Evolutionary conservation across 192 early-diverging fungal species (phyloP).

Genomic region (Backusella mclennaniae): DNA sequence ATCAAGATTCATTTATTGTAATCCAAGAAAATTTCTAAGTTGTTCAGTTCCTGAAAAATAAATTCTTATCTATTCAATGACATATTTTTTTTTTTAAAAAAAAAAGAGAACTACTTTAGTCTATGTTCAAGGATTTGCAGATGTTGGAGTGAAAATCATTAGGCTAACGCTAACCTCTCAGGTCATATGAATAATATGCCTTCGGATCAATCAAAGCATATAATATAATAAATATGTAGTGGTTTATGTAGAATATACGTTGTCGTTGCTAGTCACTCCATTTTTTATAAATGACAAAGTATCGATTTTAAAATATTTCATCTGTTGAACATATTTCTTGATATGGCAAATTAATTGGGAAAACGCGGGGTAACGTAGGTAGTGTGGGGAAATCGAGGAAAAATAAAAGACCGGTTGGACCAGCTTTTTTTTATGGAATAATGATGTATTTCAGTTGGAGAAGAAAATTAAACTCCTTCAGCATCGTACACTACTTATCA

Average conservation of each 20-base stretch:
- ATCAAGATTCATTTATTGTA: not conserved
- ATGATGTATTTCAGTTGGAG: not conserved
- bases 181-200: no score
- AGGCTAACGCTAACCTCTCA: no score
- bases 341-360: not conserved
- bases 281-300: no score
- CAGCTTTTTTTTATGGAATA: not conserved
- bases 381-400: not conserved
- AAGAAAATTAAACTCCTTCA: not conserved
- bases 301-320: not conserved
- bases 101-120: slow-evolving; percentile 1
- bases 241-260: no score
- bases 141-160: not conserved
- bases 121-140: not conserved
- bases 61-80: not conserved
- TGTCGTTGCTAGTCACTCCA: no score
- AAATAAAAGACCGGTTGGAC: not conserved
- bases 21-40: not conserved
- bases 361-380: not conserved
- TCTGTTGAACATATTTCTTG: not conserved
- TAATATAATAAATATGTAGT: no score
- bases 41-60: not conserved
- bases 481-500: no score
- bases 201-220: no score
- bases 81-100: not conserved